A percentile compares a stretch with the other conserved stretches of the same genome.
Evolutionary conservation across 345 rosid species (phyloP).

Genomic region (Ceriops decandra): DNA sequence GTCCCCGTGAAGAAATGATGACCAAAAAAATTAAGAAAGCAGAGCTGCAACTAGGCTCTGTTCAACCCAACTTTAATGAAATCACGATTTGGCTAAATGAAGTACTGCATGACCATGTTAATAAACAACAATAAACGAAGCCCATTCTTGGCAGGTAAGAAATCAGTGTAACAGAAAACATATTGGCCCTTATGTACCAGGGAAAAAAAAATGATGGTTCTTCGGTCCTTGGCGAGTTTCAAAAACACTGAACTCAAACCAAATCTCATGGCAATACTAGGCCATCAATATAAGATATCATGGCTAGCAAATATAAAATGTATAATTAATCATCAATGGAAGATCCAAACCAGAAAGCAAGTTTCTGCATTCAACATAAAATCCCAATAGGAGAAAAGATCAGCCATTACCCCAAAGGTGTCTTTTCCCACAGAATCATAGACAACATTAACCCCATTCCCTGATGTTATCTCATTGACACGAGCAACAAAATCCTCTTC

Average conservation of each 20-base stretch:
- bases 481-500: conserved; percentile 76
- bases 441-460: conserved; percentile 79
- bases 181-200: too few relatives aligned
- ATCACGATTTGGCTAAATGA: not conserved
- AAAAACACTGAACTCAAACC: not conserved
- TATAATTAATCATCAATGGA: not conserved
- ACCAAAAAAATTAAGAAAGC: not conserved
- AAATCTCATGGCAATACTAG: not conserved
- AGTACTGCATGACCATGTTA: too few relatives aligned
- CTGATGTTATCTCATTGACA: conserved; percentile 74
- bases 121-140: too few relatives aligned
- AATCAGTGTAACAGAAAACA: too few relatives aligned
- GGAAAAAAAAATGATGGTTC: too few relatives aligned
- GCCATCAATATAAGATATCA: not conserved
- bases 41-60: not conserved
- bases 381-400: not conserved
- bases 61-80: not conserved
- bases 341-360: not conserved
- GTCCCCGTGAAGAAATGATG: not conserved
- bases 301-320: not conserved
- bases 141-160: too few relatives aligned
- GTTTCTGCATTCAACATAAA: not conserved
- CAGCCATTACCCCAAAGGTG: conserved; percentile 58
- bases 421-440: conserved; percentile 95
- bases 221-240: too few relatives aligned